Conservation (phyloP, 257 asterid genomes). For the Prunella vulgaris region DNA sequence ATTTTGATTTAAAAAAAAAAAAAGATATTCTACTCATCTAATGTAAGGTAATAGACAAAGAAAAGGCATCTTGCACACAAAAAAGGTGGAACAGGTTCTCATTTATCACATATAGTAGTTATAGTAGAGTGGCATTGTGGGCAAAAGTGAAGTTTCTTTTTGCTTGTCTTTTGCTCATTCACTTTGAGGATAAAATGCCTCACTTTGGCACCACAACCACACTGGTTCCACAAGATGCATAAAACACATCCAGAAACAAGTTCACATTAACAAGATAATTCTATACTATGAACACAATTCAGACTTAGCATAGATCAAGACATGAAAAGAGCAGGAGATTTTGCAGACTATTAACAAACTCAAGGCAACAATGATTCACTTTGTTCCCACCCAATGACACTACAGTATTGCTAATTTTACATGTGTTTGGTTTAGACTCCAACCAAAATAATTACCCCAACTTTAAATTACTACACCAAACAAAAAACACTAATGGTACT, state of each 20-base stretch:
- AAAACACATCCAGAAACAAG: neutral
- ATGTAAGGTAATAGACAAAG: neutral
- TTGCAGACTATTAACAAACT: neutral
- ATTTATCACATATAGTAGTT: neutral
- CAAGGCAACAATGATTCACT: conserved; percentile 3
- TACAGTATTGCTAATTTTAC: neutral
- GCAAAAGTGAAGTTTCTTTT: conserved; percentile 9
- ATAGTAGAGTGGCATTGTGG: neutral
- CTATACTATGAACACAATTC: too few relatives aligned
- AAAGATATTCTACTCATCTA: too few relatives aligned
- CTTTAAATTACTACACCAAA: conserved; percentile 8
- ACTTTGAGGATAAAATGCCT: conserved; percentile 18
- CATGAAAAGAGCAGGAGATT: too few relatives aligned
- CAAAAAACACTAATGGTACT: neutral
- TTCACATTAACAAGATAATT: neutral
- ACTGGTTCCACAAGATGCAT: neutral
- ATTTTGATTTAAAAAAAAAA: too few relatives aligned
- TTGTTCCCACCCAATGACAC: neutral
- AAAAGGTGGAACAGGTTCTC: conserved; percentile 24
- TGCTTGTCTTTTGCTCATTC: neutral
- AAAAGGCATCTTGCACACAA: neutral
- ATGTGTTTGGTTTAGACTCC: conserved; percentile 1
- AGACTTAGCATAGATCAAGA: too few relatives aligned
- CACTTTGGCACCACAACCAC: neutral
- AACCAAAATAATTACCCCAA: neutral